These are phyloP conservation scores for Closterium sp. DNA, from an alignment of 139 green algal species.

Conservation along the genomic window DNA sequence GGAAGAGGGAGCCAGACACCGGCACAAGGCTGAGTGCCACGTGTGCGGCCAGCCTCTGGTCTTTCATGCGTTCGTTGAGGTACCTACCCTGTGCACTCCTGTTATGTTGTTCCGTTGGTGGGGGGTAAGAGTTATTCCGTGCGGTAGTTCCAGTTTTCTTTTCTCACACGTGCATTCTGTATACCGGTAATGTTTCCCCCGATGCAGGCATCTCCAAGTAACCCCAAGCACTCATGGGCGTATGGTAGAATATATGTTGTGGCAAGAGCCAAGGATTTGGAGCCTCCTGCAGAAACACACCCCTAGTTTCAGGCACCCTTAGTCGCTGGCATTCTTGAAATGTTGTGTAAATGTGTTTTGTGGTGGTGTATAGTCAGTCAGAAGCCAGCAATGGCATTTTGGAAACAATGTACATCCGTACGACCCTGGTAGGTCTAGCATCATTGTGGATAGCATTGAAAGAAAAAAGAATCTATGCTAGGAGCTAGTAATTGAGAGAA, in stretches of 20 bases:
- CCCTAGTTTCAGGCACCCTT: background rate
- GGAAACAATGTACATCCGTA: background rate
- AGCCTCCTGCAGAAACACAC: background rate
- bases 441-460: background rate
- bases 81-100: background rate
- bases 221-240: background rate
- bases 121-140: too few species aligned
- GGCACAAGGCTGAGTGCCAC: background rate
- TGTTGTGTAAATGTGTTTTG: background rate
- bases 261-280: background rate
- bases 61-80: background rate
- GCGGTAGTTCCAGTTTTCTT: background rate
- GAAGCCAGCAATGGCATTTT: background rate
- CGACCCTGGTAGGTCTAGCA: too few species aligned
- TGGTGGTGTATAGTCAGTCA: background rate
- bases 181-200: too few species aligned
- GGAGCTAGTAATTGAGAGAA: too few species aligned
- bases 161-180: background rate
- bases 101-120: background rate
- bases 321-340: background rate
- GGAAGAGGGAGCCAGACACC: background rate
- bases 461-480: background rate
- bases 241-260: background rate
- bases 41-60: background rate
- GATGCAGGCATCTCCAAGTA: background rate